Conservation (phyloP, 1,139 yeast genomes). For the Yamadazyma jaroonii region DNA sequence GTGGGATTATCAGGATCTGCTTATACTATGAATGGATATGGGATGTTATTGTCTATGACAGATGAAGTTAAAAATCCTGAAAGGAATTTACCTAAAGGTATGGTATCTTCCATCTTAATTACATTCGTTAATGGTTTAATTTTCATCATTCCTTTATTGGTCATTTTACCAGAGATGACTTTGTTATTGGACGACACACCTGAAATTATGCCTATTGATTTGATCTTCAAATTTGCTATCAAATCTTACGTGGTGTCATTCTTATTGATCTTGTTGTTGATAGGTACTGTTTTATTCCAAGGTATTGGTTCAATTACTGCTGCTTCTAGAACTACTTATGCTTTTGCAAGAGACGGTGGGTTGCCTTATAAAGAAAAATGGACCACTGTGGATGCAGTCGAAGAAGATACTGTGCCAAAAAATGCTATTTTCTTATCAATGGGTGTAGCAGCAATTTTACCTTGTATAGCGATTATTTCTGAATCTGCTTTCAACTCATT, state of each 20-base stretch:
- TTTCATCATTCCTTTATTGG: slow-evolving; percentile 67
- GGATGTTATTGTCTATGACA: slow-evolving; percentile 76
- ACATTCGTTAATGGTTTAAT: slow-evolving; percentile 68
- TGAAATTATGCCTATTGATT: slow-evolving; percentile 62
- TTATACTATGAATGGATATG: slow-evolving; percentile 79
- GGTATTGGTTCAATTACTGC: slow-evolving; percentile 81
- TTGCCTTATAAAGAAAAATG: slow-evolving; percentile 67
- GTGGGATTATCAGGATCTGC: slow-evolving; percentile 78
- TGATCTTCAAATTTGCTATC: slow-evolving; percentile 68
- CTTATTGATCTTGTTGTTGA: slow-evolving; percentile 59
- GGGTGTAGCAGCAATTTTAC: slow-evolving; percentile 58
- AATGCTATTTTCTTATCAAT: slow-evolving; percentile 73
- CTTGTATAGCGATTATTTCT: slow-evolving; percentile 65
- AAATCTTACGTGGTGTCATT: slow-evolving; percentile 66
- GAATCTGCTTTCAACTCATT: slow-evolving; percentile 80
- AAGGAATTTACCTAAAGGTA: slow-evolving; percentile 74
- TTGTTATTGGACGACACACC: slow-evolving; percentile 57
- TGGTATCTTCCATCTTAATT: slow-evolving; percentile 60
- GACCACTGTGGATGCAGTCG: slow-evolving; percentile 61
- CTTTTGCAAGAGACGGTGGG: slow-evolving; percentile 88
- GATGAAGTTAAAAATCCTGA: slow-evolving; percentile 82
- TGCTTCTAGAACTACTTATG: slow-evolving; percentile 82
- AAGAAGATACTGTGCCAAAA: slow-evolving; percentile 61
- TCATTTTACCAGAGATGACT: slow-evolving; percentile 65
- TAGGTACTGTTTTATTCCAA: slow-evolving; percentile 74